Conservation (phyloP, 345 rosid species). For the Gossypium stocksii region DNA sequence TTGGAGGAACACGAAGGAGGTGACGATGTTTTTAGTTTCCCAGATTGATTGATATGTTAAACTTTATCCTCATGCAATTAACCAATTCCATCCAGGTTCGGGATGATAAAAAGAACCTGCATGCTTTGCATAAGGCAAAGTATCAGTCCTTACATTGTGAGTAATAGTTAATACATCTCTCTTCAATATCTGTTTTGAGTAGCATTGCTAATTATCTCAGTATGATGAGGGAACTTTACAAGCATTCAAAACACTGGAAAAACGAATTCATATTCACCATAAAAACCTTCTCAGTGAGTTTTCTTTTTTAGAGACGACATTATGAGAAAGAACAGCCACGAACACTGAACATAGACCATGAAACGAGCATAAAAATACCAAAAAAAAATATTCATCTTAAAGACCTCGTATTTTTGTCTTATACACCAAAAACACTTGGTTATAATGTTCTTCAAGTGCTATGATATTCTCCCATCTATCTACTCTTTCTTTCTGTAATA, state of each 20-base stretch:
- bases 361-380: no score
- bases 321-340: no score
- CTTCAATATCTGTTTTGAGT: no score
- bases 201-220: no score
- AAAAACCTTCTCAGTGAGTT: no score
- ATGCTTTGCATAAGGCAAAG: constrained; percentile 86
- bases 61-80: background rate
- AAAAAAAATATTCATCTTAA: background rate
- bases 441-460: background rate
- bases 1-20: constrained; percentile 45
- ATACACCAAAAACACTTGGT: background rate
- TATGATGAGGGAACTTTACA: no score
- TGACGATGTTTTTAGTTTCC: constrained; percentile 29
- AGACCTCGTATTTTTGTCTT: background rate
- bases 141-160: constrained; percentile 85
- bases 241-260: no score
- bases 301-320: no score
- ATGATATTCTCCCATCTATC: background rate
- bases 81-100: background rate
- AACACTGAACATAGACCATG: no score
- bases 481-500: background rate
- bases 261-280: no score
- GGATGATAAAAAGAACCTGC: constrained; percentile 11
- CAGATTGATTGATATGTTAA: constrained; percentile 25
- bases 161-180: no score